Evolutionary conservation across 164 flowering plant genomes (phyloP).

Genomic region (Annona squamosa): DNA sequence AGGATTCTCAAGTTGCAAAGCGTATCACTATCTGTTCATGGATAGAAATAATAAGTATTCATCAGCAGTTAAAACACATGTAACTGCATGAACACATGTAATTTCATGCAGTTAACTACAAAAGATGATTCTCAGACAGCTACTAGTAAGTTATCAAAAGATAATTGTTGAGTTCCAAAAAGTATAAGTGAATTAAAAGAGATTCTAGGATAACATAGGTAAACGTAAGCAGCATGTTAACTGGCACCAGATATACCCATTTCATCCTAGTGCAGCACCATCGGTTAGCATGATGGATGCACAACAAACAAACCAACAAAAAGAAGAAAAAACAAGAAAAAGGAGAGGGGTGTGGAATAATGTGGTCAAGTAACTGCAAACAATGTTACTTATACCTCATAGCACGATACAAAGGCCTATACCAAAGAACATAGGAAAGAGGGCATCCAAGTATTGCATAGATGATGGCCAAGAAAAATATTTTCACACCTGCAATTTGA

Average conservation of each 20-base stretch:
- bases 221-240: not conserved
- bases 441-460: slow-evolving; percentile 84
- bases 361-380: not conserved
- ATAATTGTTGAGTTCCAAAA: not conserved
- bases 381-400: slow-evolving; percentile 52
- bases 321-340: not conserved
- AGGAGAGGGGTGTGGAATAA: not conserved
- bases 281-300: not conserved
- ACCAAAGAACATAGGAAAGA: slow-evolving; percentile 91
- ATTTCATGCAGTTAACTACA: not conserved
- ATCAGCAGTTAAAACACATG: too few relatives aligned
- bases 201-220: not conserved
- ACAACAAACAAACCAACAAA: not conserved
- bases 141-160: not conserved
- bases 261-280: not conserved
- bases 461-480: slow-evolving; percentile 83
- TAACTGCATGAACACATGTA: not conserved
- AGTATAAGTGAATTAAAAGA: not conserved
- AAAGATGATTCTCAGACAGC: not conserved
- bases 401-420: slow-evolving; percentile 93
- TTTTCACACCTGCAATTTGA: slow-evolving; percentile 67
- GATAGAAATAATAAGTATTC: too few relatives aligned
- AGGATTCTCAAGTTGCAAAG: not conserved
- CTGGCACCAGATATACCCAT: not conserved
- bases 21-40: too few relatives aligned